Evolutionary conservation across 768 basidiomycete genomes (phyloP), one percentile per base, ranked within the genome.

Genomic region (Punctularia strigosozonata): DNA sequence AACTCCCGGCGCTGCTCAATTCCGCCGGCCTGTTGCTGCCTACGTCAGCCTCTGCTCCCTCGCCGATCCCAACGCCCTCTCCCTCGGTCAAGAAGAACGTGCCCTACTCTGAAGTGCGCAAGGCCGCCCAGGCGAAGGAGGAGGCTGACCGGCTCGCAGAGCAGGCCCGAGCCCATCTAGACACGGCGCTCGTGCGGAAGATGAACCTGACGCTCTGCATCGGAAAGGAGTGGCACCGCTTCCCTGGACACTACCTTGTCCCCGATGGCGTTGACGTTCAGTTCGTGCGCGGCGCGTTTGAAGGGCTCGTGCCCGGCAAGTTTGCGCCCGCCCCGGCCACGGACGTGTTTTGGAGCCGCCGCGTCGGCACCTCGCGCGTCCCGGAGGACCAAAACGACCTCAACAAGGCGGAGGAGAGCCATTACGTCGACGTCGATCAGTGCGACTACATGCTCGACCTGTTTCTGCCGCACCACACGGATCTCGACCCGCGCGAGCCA

Each of bases 201-300:
- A 75, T 91, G 50, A 71, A 77, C 41, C 61, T 98, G 41, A 75
- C 68, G 21, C 53, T 99, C 1, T 99, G 95, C 60, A 66, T 84
- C 37, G 88, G 82, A 35, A 92, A 91, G 56, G 95, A 99, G 60
- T 99, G 95, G 95, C 68, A 97, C 53, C 73, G 94, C 18, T 99
- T 90, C 67, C 86, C 91, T 3, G 77, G 88, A 3, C 82, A 84
- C 55, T 97, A 84, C 58, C 70, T 94, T 35, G 71, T 98, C 17
- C 91, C 92, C 2, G 73, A 80, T 42, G 83, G 76, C 20, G 62
- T 98, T 42, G 68, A 75, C 20, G 77, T 94, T n/a, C 71, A 80
- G 42, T 97, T 90, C 59, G 65, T 98, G 56, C 86, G 90, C 64
- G 90, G 83, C 58, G 89, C 83, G 41, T 97, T 98, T 48, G 71